Conservation (phyloP, 1,284 basidiomycete genomes). For the Puccinia coronata region DNA sequence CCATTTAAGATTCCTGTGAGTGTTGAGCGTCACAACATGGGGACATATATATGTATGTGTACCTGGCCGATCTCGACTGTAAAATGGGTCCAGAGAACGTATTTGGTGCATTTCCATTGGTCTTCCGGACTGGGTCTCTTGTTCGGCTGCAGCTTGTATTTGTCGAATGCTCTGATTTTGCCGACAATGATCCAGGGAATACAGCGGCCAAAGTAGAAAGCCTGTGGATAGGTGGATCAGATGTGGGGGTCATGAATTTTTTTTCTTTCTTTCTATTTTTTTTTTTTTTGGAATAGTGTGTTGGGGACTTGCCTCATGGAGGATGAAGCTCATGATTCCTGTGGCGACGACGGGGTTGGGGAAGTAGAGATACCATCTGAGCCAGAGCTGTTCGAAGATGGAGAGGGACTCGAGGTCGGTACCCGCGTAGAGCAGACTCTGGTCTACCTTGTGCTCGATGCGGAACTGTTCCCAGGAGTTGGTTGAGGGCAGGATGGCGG, state of each 20-base stretch:
- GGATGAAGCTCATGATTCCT: conserved; percentile 84
- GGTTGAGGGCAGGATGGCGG: not conserved
- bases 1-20: too few relatives aligned
- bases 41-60: too few relatives aligned
- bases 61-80: conserved; percentile 89
- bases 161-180: conserved; percentile 84
- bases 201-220: conserved; percentile 94
- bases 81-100: conserved; percentile 92
- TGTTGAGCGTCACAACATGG: too few relatives aligned
- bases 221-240: conserved; percentile 60
- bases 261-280: conserved; percentile 30
- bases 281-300: conserved; percentile 21
- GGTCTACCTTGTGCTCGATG: not conserved
- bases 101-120: conserved; percentile 95
- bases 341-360: conserved; percentile 92
- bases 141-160: conserved; percentile 84
- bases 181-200: conserved; percentile 97
- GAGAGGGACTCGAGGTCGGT: conserved; percentile 69
- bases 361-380: conserved; percentile 49
- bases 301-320: conserved; percentile 76
- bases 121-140: conserved; percentile 78
- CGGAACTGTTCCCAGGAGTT: conserved; percentile 8
- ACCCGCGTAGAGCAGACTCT: conserved; percentile 59
- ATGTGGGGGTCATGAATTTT: conserved; percentile 21
- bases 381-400: conserved; percentile 78